Base-by-base conservation (phyloP, 495 filamentous ascomycete genomes). In the Cairneyella variabilis region DNA sequence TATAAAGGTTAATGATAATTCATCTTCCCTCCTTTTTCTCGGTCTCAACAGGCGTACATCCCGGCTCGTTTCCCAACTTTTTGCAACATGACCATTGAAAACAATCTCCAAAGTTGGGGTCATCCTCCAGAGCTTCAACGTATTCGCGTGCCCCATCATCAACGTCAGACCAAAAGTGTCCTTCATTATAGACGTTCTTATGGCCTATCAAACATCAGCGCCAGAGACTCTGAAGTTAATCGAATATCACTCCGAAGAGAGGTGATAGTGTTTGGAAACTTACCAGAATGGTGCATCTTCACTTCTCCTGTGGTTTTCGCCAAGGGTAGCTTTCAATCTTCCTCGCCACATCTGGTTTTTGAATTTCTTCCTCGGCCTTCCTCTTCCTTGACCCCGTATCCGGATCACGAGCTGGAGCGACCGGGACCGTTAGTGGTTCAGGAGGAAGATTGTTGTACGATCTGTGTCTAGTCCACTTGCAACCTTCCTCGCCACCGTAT, bases 401-500 rank as follows among this genome's bases (percentile, higher is more conserved):
- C 38, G 21, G 20, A 18, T 1, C 5, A 7, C 23, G 8, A 3
- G 38, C 7, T 20, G 3, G 5, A 5, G 16, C 7, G n/a, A 41
- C 16, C 10, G 10, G 0, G n/a, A 41, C 38, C 18, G 38, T 16
- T 18, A 11, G 3, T 20, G 38, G 38, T 1, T 41, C 7, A 7
- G 17, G 3, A 41, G 23, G 4, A 6, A 20, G 17, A 3, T 41
- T 41, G 14, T 25, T 22, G 23, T 5, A 0, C 2, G 47, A 28
- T 32, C 44, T 56, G 18, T 56, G 53, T 42, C 27, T 50, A 3
- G 53, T 56, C 4, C 14, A 43, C 18, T 44, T 56, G 46, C 53
- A 56, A 9, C 53, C 53, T 27, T 49, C 46, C 32, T 56, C 12
- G 18, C 25, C 45, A n/a, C 53, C 53, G 10, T 17, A 80, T 83